Evolutionary conservation across 1,284 basidiomycete genomes (phyloP), one percentile per base, ranked within the genome.

Genomic region (Cutaneotrichosporon spelunceum): DNA sequence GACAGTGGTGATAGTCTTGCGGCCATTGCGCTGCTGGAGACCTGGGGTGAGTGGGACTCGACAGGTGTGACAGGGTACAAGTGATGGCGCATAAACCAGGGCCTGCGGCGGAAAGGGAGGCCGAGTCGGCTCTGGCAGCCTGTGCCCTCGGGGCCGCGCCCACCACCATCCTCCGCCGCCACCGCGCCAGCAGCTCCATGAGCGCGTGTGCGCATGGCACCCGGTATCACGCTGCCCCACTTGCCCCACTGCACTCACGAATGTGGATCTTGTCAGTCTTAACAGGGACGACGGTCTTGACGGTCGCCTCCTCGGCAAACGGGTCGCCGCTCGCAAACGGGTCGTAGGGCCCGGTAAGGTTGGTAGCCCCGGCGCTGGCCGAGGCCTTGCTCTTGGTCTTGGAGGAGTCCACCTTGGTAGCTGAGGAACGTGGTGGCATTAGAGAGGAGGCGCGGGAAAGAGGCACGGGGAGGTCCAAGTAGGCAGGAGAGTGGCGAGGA

Each of bases 11-110:
- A 99, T 83, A 67, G 94, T 97, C 86, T 99, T 99, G 73, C 96
- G 87, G 71, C 96, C 96, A 86, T 99, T 99, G 75, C 96, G 86
- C 82, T 99, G 96, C 82, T 99, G 96, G 76, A 99, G 91, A 83
- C 84, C 78, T 79, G 66, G 27, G 7, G 26, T 61, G 50, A 60
- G 42, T 3, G 19, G 26, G 8, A 11, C 2, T 33, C n/a, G 8
- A n/a, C 8, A 9, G 45, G n/a, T 21, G 24, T 16, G 7, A 21
- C 9, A 48, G 24, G 10, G 24, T 49, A 26, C 11, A 29, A 9
- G 49, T 8, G 9, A 19, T 21, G 45, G 21, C 45, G 45, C 52
- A 39, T 27, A 30, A 27, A 2, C 33, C 4, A 36, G 39, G 19
- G 39, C 19, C 19, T 42, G 6, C 14, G n/a, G n/a, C 19, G 2